phyloP scores from a whole-genome alignment of 148 eudicot species.

The Amaranthus palmeri region DNA sequence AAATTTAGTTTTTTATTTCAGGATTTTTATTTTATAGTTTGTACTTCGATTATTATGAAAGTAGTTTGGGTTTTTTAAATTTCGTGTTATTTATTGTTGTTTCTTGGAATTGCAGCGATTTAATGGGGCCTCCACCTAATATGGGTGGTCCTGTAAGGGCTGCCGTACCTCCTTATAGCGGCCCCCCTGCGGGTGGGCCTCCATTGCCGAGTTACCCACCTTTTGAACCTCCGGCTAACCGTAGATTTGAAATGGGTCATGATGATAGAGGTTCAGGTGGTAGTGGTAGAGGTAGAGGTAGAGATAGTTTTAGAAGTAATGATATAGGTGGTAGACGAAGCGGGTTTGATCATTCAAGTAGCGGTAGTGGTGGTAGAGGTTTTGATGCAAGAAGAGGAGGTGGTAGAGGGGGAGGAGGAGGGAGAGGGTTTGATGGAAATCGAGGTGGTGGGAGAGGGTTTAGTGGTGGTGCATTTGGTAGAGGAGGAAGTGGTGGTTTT shows the following conservation, averaged over 20 bases:
- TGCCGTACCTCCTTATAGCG: slow-evolving; percentile 33
- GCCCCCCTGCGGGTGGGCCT: slow-evolving; percentile 31
- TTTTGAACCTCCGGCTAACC: slow-evolving; percentile 49
- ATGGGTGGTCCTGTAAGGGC: slow-evolving; percentile 43
- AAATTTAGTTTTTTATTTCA: not conserved
- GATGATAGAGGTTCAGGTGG: slow-evolving; percentile 7
- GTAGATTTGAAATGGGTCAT: slow-evolving; percentile 47
- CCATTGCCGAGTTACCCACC: slow-evolving; percentile 39
- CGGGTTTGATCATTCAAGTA: slow-evolving; percentile 22
- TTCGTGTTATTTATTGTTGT: not conserved
- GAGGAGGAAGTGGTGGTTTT: slow-evolving; percentile 38
- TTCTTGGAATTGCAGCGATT: slow-evolving; percentile 51
- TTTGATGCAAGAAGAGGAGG: slow-evolving; percentile 40
- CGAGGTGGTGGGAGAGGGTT: slow-evolving; percentile 41
- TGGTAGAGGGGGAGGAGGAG: slow-evolving; percentile 35
- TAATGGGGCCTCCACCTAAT: slow-evolving; percentile 54
- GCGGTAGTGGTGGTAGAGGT: slow-evolving; percentile 38
- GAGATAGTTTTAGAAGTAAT: slow-evolving; percentile 18
- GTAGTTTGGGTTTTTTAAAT: not conserved
- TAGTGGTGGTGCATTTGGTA: slow-evolving; percentile 35
- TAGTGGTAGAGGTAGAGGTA: slow-evolving; percentile 29
- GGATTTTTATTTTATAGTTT: not conserved
- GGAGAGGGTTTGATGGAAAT: slow-evolving; percentile 37
- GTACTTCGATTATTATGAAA: not conserved
- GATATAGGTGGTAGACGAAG: slow-evolving; percentile 31